A percentile compares a stretch with the other conserved stretches of the same genome.
Conservation (phyloP, 139 green algal genomes). For the Parachlorella kessleri region DNA sequence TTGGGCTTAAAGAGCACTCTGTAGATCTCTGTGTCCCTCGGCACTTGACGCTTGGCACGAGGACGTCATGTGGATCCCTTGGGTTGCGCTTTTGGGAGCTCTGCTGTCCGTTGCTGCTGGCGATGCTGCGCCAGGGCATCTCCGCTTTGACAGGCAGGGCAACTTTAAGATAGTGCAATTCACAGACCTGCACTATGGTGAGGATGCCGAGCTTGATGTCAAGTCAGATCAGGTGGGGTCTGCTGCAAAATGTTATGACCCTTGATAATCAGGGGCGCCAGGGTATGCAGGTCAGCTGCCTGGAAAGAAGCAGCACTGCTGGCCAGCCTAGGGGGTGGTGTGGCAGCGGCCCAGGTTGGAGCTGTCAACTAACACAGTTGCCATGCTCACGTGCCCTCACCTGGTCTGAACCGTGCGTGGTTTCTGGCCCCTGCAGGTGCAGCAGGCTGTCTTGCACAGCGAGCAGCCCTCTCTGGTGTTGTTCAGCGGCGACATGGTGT, state of each 20-base stretch:
- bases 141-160: too few relatives aligned
- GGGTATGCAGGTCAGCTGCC: neutral
- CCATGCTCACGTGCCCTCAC: neutral
- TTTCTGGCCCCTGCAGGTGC: constrained; percentile 13
- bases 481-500: constrained; percentile 34
- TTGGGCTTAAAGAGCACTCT: too few relatives aligned
- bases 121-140: too few relatives aligned
- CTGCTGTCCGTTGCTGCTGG: too few relatives aligned
- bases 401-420: neutral
- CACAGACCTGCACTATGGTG: constrained; percentile 33
- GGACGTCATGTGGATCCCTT: too few relatives aligned
- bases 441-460: constrained; percentile 1
- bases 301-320: neutral
- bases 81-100: too few relatives aligned
- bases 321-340: neutral
- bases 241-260: neutral
- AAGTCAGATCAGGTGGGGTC: constrained; percentile 5
- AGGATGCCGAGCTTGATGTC: neutral
- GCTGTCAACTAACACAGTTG: neutral
- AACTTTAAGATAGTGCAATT: constrained; percentile 29
- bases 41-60: too few relatives aligned
- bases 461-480: constrained; percentile 26
- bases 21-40: too few relatives aligned
- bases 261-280: too few relatives aligned
- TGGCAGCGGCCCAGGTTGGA: neutral